Conservation (phyloP, 768 basidiomycete genomes). For the Sarcomyxa edulis region DNA sequence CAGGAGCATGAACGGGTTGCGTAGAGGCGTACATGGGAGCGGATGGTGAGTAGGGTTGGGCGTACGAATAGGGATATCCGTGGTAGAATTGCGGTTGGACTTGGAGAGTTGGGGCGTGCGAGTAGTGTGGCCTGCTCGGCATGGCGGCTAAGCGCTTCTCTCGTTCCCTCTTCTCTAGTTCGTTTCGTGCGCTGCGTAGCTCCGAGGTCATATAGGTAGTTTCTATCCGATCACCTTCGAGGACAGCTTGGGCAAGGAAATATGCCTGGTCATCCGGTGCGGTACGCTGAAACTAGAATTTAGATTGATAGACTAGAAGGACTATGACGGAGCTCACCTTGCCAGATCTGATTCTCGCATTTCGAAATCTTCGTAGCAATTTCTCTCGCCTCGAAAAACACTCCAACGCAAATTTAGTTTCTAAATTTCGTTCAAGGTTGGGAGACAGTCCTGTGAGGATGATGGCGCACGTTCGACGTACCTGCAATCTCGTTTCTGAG, state of each 20-base stretch:
- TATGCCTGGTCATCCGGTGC: slow-evolving; percentile 62
- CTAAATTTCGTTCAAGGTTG: slow-evolving; percentile 27
- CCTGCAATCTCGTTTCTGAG: slow-evolving; percentile 50
- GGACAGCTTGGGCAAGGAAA: slow-evolving; percentile 52
- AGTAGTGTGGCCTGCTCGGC: slow-evolving; percentile 38
- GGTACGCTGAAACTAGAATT: slow-evolving; percentile 36
- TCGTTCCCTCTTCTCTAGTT: slow-evolving; percentile 63
- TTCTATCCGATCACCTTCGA: slow-evolving; percentile 66
- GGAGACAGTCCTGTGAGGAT: too few relatives aligned
- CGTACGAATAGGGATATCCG: slow-evolving; percentile 59
- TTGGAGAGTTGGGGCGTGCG: slow-evolving; percentile 22
- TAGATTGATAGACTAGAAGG: not conserved
- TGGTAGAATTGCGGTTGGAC: slow-evolving; percentile 55
- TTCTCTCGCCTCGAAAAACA: slow-evolving; percentile 54
- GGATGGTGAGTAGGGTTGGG: slow-evolving; percentile 46
- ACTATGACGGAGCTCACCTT: slow-evolving; percentile 37
- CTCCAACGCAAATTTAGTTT: slow-evolving; percentile 64
- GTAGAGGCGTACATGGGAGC: slow-evolving; percentile 19
- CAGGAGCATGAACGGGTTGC: slow-evolving; percentile 17
- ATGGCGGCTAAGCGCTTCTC: slow-evolving; percentile 51
- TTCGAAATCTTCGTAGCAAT: slow-evolving; percentile 55
- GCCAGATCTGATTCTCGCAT: slow-evolving; percentile 45
- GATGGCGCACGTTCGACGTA: slow-evolving; percentile 11
- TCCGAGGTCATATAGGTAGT: slow-evolving; percentile 52
- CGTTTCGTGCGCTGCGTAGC: slow-evolving; percentile 54